Conservation (phyloP, 2,329 filamentous ascomycete species). For the Whalleya microplaca region DNA sequence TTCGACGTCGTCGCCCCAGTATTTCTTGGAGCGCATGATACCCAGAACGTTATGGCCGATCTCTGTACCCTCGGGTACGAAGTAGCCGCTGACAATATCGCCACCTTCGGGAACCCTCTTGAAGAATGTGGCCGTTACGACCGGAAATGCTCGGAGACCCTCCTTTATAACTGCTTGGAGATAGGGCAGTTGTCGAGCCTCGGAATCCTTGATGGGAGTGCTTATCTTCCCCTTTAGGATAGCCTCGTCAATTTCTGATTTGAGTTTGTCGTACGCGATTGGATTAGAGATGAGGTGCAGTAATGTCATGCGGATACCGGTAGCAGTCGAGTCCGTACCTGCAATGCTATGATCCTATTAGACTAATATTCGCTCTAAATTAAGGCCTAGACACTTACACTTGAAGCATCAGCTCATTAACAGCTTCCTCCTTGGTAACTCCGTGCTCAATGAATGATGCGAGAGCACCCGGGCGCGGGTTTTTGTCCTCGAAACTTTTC, state of each 20-base stretch:
- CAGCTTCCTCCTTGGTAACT: slow-evolving; percentile 19
- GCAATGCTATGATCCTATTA: slow-evolving; percentile 37
- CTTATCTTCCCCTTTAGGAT: slow-evolving; percentile 43
- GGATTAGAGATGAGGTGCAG: slow-evolving; percentile 51
- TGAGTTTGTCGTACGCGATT: slow-evolving; percentile 18
- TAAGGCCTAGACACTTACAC: slow-evolving; percentile 11
- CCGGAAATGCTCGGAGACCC: slow-evolving; percentile 43
- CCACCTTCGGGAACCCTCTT: slow-evolving; percentile 38
- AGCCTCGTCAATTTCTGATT: slow-evolving; percentile 40
- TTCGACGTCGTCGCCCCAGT: slow-evolving; percentile 36
- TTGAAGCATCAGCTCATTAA: slow-evolving; percentile 24
- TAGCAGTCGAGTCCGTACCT: slow-evolving; percentile 55
- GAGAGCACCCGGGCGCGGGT: slow-evolving; percentile 4
- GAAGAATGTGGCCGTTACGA: slow-evolving; percentile 37
- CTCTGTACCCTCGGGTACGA: slow-evolving; percentile 44
- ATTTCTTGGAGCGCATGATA: slow-evolving; percentile 42
- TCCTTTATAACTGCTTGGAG: slow-evolving; percentile 44
- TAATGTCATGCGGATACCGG: slow-evolving; percentile 50
- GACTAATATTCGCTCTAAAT: neutral
- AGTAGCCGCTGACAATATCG: slow-evolving; percentile 33
- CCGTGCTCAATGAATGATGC: slow-evolving; percentile 23
- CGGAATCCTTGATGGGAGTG: slow-evolving; percentile 34
- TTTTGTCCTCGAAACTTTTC: slow-evolving; percentile 5
- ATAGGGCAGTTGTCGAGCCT: slow-evolving; percentile 28
- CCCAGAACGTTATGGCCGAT: slow-evolving; percentile 44